Evolutionary conservation across 495 filamentous ascomycete species (phyloP).

Genomic region (Aspergillus funiculosus): DNA sequence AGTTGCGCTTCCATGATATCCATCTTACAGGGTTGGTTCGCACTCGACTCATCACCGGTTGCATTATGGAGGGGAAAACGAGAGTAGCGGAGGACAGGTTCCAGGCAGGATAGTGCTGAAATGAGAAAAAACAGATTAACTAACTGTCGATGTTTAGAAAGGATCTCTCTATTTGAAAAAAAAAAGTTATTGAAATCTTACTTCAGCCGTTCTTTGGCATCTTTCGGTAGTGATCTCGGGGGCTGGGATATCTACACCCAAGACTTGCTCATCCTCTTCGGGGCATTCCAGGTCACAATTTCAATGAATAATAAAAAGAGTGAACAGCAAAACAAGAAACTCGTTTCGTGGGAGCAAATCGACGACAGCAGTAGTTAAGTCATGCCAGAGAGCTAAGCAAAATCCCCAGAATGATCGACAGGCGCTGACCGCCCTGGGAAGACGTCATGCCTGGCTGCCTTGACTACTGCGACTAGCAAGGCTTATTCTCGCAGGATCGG

Average conservation of each 20-base stretch:
- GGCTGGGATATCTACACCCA: not conserved
- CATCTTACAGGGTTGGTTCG: not conserved
- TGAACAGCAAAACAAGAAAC: not conserved
- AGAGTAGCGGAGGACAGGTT: conserved; percentile 15
- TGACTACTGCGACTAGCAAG: not conserved
- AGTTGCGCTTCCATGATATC: conserved; percentile 21
- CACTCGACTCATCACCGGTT: conserved; percentile 8
- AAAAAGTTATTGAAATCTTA: not conserved
- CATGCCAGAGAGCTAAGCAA: not conserved
- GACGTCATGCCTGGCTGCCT: conserved; percentile 3
- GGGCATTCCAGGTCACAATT: not conserved
- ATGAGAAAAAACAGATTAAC: no score
- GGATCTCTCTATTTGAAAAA: no score
- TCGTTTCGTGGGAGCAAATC: not conserved
- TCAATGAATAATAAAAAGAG: not conserved
- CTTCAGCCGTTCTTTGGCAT: conserved; percentile 1
- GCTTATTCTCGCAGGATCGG: conserved; percentile 11
- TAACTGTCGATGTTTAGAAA: no score
- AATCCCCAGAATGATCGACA: conserved; percentile 16
- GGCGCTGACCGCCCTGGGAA: conserved; percentile 12
- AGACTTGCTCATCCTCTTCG: not conserved
- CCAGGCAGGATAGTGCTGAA: not conserved
- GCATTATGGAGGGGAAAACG: conserved; percentile 14
- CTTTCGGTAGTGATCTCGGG: no score
- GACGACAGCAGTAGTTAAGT: not conserved